Base-by-base conservation (phyloP, 2,329 filamentous ascomycete genomes). In the Penicillium sp. region DNA sequence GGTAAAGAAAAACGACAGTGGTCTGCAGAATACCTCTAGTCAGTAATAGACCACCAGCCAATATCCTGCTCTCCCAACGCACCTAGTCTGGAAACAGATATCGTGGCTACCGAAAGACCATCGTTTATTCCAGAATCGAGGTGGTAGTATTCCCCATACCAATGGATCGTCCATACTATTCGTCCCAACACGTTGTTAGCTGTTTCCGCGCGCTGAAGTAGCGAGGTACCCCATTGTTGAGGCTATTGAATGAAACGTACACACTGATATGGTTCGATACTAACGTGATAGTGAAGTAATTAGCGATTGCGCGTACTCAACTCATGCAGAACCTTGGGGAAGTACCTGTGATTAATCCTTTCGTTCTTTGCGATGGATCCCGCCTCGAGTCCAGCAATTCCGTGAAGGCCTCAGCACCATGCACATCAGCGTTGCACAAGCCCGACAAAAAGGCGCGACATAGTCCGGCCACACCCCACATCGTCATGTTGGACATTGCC, bases 81-180 rank as follows among this genome's bases (percentile, higher is more conserved):
- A 95, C 91, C 86, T 88, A 71, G 91, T 93, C 68, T 88, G 88
- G 75, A 96, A 99, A 77, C 93, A 97, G 58, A 99, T 93, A 74
- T 99, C 95, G 73, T 97, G 91, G 68, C 92, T 96, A 24, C 91
- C 95, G 54, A 99, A 83, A 10, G 88, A 87, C 91, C 93, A 98
- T 72, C 95, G 86, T 68, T 92, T 82, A 71, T 93, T 95, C 66
- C 71, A 76, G 70, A 95, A 91, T 49, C 84, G 82, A 46, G 90
- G 74, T 1, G 95, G 95, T 4, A 99, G 79, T 35, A 91, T 85
- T 19, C 93, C 95, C 93, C 93, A 99, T 65, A 97, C 87, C 57
- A 98, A 78, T 26, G 95, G 95, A 77, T 99, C 95, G 76, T 99
- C 95, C 66, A 98, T 79, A 57, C 93, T 97, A 73, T 63, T 65